Evolutionary conservation across 306 rosid species (phyloP).

Genomic region (Biancaea sappan): DNA sequence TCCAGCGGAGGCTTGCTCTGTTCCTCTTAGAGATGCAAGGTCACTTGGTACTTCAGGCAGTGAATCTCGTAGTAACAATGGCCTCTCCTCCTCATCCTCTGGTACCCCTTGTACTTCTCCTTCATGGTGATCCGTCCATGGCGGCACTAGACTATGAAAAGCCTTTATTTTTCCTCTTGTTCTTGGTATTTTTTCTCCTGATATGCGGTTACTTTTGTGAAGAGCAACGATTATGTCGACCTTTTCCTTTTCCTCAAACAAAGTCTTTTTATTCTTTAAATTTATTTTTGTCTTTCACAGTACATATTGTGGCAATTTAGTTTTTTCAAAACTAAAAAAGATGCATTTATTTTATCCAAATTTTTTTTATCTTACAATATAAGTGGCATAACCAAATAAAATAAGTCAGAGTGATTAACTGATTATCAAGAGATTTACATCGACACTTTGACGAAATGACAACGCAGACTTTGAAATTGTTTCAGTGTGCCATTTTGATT

Average conservation of each 20-base stretch:
- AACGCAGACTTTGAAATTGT: no score
- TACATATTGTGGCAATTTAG: no score
- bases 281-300: no score
- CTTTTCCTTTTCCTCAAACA: not conserved
- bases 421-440: no score
- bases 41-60: slow-evolving; percentile 61
- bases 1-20: slow-evolving; percentile 74
- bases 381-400: no score
- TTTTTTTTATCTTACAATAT: no score
- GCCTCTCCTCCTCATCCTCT: slow-evolving; percentile 64
- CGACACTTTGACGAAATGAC: no score
- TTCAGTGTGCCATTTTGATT: no score
- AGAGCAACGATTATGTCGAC: not conserved
- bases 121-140: slow-evolving; percentile 64
- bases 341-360: no score
- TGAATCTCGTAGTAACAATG: slow-evolving; percentile 61
- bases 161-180: not conserved
- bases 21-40: slow-evolving; percentile 61
- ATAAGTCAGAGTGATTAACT: no score
- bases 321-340: no score
- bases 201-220: slow-evolving; percentile 20
- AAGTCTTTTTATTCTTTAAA: no score
- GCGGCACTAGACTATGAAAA: slow-evolving; percentile 1
- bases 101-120: slow-evolving; percentile 83
- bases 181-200: not conserved